These are phyloP conservation scores for Rhynchospora pubera DNA, from an alignment of 176 grass and related monocot genomes.

Conservation along the genomic window DNA sequence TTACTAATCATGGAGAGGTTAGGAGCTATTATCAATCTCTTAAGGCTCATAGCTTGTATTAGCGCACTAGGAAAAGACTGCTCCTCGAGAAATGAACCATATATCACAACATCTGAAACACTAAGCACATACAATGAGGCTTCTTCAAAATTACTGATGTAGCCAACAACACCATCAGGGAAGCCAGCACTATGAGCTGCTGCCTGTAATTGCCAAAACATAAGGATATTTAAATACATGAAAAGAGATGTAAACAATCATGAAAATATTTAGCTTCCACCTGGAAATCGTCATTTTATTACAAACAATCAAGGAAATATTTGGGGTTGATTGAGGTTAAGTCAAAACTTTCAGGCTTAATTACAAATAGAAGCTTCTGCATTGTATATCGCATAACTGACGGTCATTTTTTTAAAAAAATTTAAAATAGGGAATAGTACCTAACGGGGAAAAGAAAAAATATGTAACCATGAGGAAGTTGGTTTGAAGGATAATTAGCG, in stretches of 20 bases:
- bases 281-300: too few species aligned
- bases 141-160: conserved; percentile 40
- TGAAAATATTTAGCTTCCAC: not conserved
- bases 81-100: conserved; percentile 88
- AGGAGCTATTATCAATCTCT: conserved; percentile 87
- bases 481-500: not conserved
- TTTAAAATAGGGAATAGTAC: not conserved
- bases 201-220: conserved; percentile 35
- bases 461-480: not conserved
- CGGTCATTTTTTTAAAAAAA: not conserved
- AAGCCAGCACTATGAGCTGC: conserved; percentile 59
- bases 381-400: not conserved
- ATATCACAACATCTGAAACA: conserved; percentile 69
- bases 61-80: conserved; percentile 71
- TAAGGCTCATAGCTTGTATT: conserved; percentile 74
- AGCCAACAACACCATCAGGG: conserved; percentile 44
- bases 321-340: conserved; percentile 2
- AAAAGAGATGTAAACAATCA: not conserved
- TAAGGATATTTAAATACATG: conserved; percentile 22
- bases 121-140: conserved; percentile 42
- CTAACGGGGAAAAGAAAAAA: not conserved
- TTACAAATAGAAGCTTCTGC: not conserved
- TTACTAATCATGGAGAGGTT: conserved; percentile 73
- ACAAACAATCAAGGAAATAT: not conserved
- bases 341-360: conserved; percentile 4